Conservation (phyloP, 352 stramenopile species). For the Pythium guiyangense region DNA sequence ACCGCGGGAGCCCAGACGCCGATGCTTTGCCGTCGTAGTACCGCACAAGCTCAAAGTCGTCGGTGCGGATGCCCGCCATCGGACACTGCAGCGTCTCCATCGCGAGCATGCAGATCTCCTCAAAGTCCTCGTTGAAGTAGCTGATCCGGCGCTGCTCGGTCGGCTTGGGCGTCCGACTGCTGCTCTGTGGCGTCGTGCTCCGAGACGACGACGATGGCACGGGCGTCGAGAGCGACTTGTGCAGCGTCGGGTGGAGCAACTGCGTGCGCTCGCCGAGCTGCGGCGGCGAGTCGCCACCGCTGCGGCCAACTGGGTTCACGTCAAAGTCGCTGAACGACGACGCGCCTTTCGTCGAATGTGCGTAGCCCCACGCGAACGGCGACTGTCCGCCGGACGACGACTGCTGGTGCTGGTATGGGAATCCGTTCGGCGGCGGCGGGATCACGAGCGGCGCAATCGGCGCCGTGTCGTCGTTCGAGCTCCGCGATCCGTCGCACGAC, state of each 20-base stretch:
- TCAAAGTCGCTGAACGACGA: conserved; percentile 53
- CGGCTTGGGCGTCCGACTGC: conserved; percentile 23
- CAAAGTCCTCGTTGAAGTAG: conserved; percentile 88
- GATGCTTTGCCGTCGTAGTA: conserved; percentile 61
- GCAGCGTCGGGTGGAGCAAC: conserved; percentile 12
- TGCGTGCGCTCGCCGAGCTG: conserved; percentile 6
- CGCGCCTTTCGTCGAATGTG: conserved; percentile 5
- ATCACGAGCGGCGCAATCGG: conserved; percentile 6
- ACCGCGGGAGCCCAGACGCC: conserved; percentile 49
- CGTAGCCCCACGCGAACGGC: conserved; percentile 22
- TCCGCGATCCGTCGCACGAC: conserved; percentile 36
- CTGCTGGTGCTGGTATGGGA: conserved; percentile 5
- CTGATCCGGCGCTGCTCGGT: conserved; percentile 44
- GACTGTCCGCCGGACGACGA: neutral
- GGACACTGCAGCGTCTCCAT: conserved; percentile 85
- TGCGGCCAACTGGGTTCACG: conserved; percentile 19
- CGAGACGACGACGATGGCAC: conserved; percentile 23
- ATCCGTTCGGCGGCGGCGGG: neutral
- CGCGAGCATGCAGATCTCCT: conserved; percentile 84
- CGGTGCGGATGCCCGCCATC: conserved; percentile 84
- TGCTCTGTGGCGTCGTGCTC: conserved; percentile 15
- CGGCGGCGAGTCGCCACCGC: neutral
- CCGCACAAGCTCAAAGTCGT: conserved; percentile 85
- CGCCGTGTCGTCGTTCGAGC: conserved; percentile 15
- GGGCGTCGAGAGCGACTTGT: conserved; percentile 22